Evolutionary conservation across 1,284 basidiomycete species (phyloP), one percentile per base, ranked within the genome.

Genomic region (Trametes versicolor): DNA sequence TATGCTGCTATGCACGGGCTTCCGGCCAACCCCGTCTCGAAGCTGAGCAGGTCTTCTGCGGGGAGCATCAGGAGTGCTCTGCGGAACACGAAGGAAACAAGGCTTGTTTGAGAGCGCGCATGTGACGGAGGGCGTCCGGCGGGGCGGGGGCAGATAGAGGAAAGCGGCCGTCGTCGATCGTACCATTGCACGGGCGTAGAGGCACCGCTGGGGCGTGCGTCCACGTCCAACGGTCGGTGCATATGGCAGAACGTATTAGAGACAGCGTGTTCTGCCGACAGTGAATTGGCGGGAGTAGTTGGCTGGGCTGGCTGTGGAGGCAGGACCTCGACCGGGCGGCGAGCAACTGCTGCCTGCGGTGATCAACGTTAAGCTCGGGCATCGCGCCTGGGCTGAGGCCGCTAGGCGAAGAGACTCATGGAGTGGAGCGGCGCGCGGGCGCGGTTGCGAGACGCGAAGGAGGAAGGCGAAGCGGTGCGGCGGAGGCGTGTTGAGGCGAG

Each of bases 1-100:
- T 49, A 61, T 65, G 54, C 59, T 66, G 54, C 59, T 66, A n/a
- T n/a, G 56, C 51, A 58, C 70, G 71, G 73, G 58, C 58, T 54
- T 57, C 71, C 73, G 72, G 71, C 52, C 65, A 63, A 64, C 61
- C 66, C 70, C 70, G 72, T 64, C 65, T 67, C 43, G 65, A 68
- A 67, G 66, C 47, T 63, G 61, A 62, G 63, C 64, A 61, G 52
- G 58, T 59, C 62, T 72, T 71, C 72, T 63, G 68, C 63, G 67
- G 70, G 69, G 66, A 67, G 65, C 64, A 73, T 73, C 72, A 71
- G 68, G 66, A 66, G 62, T 32, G 49, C 45, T 60, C 54, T 64
- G 58, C 69, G 66, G 70, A 70, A 64, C 65, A 56, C 63, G 64
- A 67, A 71, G 68, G 13, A 52, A 36, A 58, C 57, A 43, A 64